Evolutionary conservation across 2,329 filamentous ascomycete species (phyloP).

Genomic region (Fusarium miscanthi): DNA sequence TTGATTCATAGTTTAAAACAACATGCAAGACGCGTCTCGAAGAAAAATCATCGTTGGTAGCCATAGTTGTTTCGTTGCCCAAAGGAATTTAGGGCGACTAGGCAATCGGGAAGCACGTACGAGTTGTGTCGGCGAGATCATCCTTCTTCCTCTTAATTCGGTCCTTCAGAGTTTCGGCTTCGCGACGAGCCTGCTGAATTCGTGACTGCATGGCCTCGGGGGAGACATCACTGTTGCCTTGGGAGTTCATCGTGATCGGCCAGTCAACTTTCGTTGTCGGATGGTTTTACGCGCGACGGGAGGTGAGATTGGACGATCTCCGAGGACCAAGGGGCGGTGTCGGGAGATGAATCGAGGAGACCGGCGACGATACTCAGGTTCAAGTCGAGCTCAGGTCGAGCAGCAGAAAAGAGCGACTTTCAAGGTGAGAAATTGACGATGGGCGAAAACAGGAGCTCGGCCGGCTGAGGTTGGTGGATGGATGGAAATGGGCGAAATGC

Average conservation of each 20-base stretch:
- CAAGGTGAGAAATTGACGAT: constrained; percentile 33
- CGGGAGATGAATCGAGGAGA: constrained; percentile 21
- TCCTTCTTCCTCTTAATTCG: constrained; percentile 99
- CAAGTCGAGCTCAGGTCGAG: constrained; percentile 39
- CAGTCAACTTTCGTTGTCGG: constrained; percentile 13
- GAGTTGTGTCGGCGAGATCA: constrained; percentile 96
- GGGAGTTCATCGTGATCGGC: constrained; percentile 63
- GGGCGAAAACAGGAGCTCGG: constrained; percentile 41
- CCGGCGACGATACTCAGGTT: constrained; percentile 36
- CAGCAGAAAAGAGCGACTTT: constrained; percentile 41
- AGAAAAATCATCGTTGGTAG: neutral
- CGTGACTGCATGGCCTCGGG: constrained; percentile 90
- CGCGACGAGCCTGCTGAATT: constrained; percentile 91
- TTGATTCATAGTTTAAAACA: constrained; percentile 1
- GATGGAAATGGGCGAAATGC: constrained; percentile 45
- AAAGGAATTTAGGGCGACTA: neutral
- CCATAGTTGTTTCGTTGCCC: neutral
- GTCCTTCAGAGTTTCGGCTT: constrained; percentile 97
- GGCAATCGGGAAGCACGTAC: constrained; percentile 69
- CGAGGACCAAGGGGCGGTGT: constrained; percentile 30
- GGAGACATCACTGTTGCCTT: constrained; percentile 71
- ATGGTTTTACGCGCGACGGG: constrained; percentile 22
- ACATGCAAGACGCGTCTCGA: neutral
- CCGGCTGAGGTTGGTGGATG: constrained; percentile 42
- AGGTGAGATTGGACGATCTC: constrained; percentile 28